Base-by-base conservation (phyloP, 768 basidiomycete genomes). In the Pholiota microspora region DNA sequence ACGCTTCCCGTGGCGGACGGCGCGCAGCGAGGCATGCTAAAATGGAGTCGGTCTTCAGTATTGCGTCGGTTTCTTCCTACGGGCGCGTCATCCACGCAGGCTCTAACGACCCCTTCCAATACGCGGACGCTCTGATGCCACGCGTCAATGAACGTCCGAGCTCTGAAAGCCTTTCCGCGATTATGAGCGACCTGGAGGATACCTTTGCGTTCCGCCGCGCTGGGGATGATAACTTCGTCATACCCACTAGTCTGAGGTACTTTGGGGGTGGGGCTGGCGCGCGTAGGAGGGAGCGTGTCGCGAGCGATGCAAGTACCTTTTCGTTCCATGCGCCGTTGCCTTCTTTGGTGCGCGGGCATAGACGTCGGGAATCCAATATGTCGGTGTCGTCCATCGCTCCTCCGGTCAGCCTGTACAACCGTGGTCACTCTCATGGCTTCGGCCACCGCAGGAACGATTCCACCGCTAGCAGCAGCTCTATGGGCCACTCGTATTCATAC, bases 11-110 rank as follows among this genome's bases (percentile, higher is more conserved):
- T 31, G 21, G 34, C 23, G 69, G 10, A 18, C 71, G 8, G 62
- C 68, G 29, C 72, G 71, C 15, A 73, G 67, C 53, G 12, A 69
- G 64, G 42, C 81, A 85, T 45, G 63, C 64, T 7, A 75, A 73
- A 45, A 80, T 79, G 12, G 84, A 86, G 32, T 89, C 89, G 0
- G 48, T 83, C 10, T 80, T 85, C 68, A 90, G 87, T 62, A 85
- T 92, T 48, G 86, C 87, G 0, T 91, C 89, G 0, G 80, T 92
- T 4, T 92, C 90, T 0, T 91, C 89, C 0, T 90, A 88, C 55
- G 89, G 91, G 2, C 75, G 75, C 2, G 81, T 88, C 31, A 71
- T 88, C 56, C 79, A 87, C 53, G 66, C 76, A 15, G 90, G 90
- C 15, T 66, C 77, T 1, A 65, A 60, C 2, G 90, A 93, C 66